phyloP scores from a whole-genome alignment of 2,329 filamentous ascomycete species.

The Diplodia scrobiculata region DNA sequence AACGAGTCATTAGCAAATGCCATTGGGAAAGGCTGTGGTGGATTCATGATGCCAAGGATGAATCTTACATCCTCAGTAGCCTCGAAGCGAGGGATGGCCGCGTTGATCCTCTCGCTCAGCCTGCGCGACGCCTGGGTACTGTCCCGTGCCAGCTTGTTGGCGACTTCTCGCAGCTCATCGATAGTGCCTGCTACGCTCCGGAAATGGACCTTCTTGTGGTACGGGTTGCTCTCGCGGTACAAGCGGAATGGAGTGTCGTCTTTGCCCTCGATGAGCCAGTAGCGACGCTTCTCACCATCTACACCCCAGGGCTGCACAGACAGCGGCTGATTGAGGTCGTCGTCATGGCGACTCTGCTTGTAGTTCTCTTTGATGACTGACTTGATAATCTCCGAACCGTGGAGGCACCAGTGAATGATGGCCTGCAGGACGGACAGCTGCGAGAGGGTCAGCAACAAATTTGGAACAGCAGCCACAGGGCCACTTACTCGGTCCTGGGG shows the following conservation, averaged over 20 bases:
- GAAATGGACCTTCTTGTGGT: constrained; percentile 77
- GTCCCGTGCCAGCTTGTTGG: constrained; percentile 76
- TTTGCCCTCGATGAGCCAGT: constrained; percentile 89
- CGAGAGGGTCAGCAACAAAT: constrained; percentile 33
- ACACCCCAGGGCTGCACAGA: constrained; percentile 89
- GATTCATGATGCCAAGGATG: neutral
- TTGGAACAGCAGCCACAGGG: constrained; percentile 8
- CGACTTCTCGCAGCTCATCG: constrained; percentile 75
- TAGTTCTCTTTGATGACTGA: constrained; percentile 82
- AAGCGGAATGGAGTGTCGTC: constrained; percentile 93
- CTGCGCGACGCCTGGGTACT: constrained; percentile 78
- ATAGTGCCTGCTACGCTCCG: constrained; percentile 90
- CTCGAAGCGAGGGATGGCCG: constrained; percentile 86
- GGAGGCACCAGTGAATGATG: constrained; percentile 83
- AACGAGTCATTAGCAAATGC: neutral
- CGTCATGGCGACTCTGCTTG: constrained; percentile 80
- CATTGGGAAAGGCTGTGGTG: neutral
- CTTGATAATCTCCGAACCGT: constrained; percentile 82
- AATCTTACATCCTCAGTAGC: constrained; percentile 78
- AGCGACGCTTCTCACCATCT: constrained; percentile 87
- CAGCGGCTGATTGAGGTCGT: constrained; percentile 78
- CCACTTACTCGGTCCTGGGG: constrained; percentile 74
- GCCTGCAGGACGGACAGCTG: constrained; percentile 82
- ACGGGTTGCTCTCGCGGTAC: constrained; percentile 89
- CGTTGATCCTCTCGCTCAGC: constrained; percentile 73